Percentiles rank a stretch among this genome's conserved stretches.
phyloP scores from a whole-genome alignment of 1,284 basidiomycete genomes.

The Pseudozyma sp. region DNA sequence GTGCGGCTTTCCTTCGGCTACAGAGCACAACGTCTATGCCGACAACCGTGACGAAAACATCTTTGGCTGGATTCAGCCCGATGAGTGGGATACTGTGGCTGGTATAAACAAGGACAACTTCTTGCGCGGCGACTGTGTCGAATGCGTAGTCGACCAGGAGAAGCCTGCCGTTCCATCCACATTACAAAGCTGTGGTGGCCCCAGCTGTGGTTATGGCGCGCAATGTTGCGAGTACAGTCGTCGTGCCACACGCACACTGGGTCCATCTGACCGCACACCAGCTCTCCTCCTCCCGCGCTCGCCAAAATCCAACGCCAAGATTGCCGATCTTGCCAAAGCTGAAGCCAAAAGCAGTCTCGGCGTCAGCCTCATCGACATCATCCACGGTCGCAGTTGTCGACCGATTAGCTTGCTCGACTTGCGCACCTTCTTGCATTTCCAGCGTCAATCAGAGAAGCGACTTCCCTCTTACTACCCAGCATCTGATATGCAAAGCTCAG shows the following conservation, averaged over 20 bases:
- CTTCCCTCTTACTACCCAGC: constrained; percentile 34
- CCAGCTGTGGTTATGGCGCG: constrained; percentile 48
- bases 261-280: constrained; percentile 8
- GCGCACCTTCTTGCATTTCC: constrained; percentile 37
- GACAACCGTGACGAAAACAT: constrained; percentile 50
- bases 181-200: constrained; percentile 30
- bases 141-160: constrained; percentile 23
- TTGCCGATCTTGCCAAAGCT: constrained; percentile 18
- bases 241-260: constrained; percentile 21
- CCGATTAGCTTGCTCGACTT: constrained; percentile 50
- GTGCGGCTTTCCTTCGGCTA: constrained; percentile 27
- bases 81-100: constrained; percentile 50
- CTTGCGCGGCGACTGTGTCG: constrained; percentile 37
- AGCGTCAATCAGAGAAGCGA: constrained; percentile 38
- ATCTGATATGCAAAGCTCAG: constrained; percentile 37
- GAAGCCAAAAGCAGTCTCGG: constrained; percentile 34
- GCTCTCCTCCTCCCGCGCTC: constrained; percentile 10
- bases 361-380: constrained; percentile 56
- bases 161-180: constrained; percentile 5
- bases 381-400: constrained; percentile 55
- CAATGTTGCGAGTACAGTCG: constrained; percentile 51
- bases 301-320: constrained; percentile 8
- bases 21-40: constrained; percentile 43
- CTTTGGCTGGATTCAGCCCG: constrained; percentile 52
- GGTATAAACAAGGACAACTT: constrained; percentile 47